Conservation (phyloP, 305 asterid species). For the Solanum chacoense region DNA sequence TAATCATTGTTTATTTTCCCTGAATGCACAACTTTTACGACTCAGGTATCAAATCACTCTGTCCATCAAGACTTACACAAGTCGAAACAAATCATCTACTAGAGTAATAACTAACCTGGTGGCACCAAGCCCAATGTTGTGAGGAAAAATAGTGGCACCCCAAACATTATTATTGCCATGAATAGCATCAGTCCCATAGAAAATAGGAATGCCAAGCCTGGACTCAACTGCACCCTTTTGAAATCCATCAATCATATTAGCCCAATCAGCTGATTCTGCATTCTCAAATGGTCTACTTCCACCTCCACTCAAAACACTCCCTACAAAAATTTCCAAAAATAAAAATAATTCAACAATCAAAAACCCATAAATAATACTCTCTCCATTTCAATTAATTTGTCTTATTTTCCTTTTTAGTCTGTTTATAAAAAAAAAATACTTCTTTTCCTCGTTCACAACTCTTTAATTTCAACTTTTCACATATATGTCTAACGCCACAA, state of each 20-base stretch:
- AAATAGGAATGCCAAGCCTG: slow-evolving; percentile 74
- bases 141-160: slow-evolving; percentile 92
- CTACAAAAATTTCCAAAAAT: slow-evolving; percentile 18
- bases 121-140: slow-evolving; percentile 89
- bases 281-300: slow-evolving; percentile 82
- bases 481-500: not conserved
- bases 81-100: not conserved
- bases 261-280: slow-evolving; percentile 74
- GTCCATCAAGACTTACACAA: not conserved
- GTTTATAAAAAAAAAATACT: not conserved
- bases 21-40: not conserved
- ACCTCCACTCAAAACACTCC: slow-evolving; percentile 88
- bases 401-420: not conserved
- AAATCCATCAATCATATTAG: slow-evolving; percentile 70
- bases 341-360: not conserved
- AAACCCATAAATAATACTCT: not conserved
- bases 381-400: not conserved
- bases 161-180: slow-evolving; percentile 90
- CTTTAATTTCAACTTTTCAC: not conserved
- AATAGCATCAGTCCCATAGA: slow-evolving; percentile 85
- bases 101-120: slow-evolving; percentile 39
- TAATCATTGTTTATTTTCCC: not conserved
- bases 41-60: not conserved
- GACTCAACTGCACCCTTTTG: slow-evolving; percentile 63
- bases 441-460: not conserved